Conservation (phyloP, 306 rosid genomes). For the Gleditsia sinensis region DNA sequence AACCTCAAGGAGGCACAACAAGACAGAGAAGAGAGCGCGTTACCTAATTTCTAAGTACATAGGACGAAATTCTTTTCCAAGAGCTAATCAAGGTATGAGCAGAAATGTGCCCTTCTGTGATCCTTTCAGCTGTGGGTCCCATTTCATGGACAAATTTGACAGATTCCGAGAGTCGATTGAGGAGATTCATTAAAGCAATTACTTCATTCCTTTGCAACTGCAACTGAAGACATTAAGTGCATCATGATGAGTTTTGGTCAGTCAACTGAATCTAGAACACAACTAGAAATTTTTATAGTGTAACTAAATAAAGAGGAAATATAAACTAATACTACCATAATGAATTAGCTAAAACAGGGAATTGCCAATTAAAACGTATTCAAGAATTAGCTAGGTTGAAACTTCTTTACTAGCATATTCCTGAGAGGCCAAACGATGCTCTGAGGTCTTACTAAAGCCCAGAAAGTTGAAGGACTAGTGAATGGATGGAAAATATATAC, state of each 20-base stretch:
- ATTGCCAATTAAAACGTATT: not conserved
- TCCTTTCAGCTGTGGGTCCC: slow-evolving; percentile 63
- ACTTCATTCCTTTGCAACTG: slow-evolving; percentile 95
- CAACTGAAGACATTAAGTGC: slow-evolving; percentile 52
- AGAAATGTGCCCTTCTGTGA: slow-evolving; percentile 47
- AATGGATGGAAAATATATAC: not conserved
- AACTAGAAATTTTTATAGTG: not conserved
- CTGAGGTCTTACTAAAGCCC: too few relatives aligned
- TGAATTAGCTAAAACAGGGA: not conserved
- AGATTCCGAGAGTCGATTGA: slow-evolving; percentile 88
- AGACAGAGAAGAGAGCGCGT: slow-evolving; percentile 6
- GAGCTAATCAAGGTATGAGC: slow-evolving; percentile 41
- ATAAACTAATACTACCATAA: too few relatives aligned
- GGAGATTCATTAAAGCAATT: slow-evolving; percentile 86
- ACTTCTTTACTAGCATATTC: not conserved
- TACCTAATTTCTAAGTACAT: slow-evolving; percentile 46
- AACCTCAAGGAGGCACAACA: not conserved
- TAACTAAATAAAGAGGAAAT: not conserved
- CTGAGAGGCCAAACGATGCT: not conserved
- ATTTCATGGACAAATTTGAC: slow-evolving; percentile 68
- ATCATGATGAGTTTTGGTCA: slow-evolving; percentile 19
- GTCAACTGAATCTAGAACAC: not conserved
- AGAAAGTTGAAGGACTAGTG: not conserved
- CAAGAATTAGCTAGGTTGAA: not conserved
- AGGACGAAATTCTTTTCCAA: slow-evolving; percentile 52